Percentiles rank a stretch among this genome's conserved stretches.
phyloP scores from a whole-genome alignment of 2,329 filamentous ascomycete species.

The Penicillium nordicum region DNA sequence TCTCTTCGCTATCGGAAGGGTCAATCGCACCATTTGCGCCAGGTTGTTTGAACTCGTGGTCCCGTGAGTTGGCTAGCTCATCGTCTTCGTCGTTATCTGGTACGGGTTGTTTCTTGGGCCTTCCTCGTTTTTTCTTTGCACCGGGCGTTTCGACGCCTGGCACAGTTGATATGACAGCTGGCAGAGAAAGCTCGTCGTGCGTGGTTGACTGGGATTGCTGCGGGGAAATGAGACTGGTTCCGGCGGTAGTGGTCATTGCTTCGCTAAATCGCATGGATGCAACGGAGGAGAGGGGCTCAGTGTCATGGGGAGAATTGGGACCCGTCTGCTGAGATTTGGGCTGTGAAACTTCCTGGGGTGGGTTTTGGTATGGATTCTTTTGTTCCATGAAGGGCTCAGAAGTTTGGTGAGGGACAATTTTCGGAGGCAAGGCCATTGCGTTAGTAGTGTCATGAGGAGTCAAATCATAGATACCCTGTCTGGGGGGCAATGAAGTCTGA shows the following conservation, averaged over 20 bases:
- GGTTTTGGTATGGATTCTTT: not conserved
- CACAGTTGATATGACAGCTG: conserved; percentile 14
- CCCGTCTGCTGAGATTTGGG: conserved; percentile 27
- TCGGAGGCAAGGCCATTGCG: not conserved
- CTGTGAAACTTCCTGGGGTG: conserved; percentile 13
- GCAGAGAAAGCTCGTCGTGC: conserved; percentile 30
- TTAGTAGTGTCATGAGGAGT: conserved; percentile 7
- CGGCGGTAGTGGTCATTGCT: conserved; percentile 23
- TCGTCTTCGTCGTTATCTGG: conserved; percentile 29
- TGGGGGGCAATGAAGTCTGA: conserved; percentile 4
- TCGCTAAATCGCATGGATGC: conserved; percentile 24
- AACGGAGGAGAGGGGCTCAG: conserved; percentile 39
- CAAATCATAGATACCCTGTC: conserved; percentile 9
- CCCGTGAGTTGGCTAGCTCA: conserved; percentile 22
- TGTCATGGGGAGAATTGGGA: conserved; percentile 39
- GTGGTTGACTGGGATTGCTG: conserved; percentile 22
- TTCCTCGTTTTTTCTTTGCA: conserved; percentile 29
- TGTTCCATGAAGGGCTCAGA: not conserved
- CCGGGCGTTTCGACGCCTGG: conserved; percentile 22
- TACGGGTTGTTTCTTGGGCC: conserved; percentile 30
- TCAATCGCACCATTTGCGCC: conserved; percentile 9
- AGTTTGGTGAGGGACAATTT: not conserved
- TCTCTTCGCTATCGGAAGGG: conserved; percentile 18
- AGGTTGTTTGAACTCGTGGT: not conserved
- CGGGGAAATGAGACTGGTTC: conserved; percentile 5